Base-by-base conservation (phyloP, 2,329 filamentous ascomycete species). In the Cryphonectria carpinicola region DNA sequence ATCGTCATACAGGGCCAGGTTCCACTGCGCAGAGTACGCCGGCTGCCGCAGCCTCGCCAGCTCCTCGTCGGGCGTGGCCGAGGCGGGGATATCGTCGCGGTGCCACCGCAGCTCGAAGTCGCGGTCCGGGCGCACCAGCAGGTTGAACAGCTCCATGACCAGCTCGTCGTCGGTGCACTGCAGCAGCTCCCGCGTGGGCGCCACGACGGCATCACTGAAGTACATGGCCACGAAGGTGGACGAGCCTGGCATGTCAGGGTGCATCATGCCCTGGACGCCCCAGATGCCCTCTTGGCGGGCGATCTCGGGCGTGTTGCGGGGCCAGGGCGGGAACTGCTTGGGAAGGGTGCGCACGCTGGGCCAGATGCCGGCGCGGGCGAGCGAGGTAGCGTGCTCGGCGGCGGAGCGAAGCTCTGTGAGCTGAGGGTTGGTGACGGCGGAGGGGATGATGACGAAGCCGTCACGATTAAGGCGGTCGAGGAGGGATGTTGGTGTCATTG, bases 241-340 rank as follows among this genome's bases (percentile, higher is more conserved):
- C 63, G 67, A 65, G 67, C 65, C 28, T 8, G 70, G 72, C 19
- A 73, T 65, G 66, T 73, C 70, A 0, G 72, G 72, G 70, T 73
- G 72, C 72, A 73, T 72, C 60, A 73, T 65, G 35, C 70, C 70
- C 65, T 73, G 72, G 3, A 73, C 72, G 10, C 72, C 94, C 94
- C 94, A 97, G 80, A 97, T 97, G 28, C 93, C 93, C 6, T 70
- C 64, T 0, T 84, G 79, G 1, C 82, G 81, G 0, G 84, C 82
- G 4, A 71, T 43, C 32, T 72, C 65, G 6, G 72, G 70, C 41
- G 56, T 67, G 65, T 71, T 71, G 28, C 49, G 52, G 28, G 72
- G 72, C 94, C 94, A 97, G 0, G 94, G 94, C 0, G 94, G 94
- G 82, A 97, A 97, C 81, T 97, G 94, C 81, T 97, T 97, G 68